These are phyloP conservation scores for Magnolia kwangsiensis DNA, from an alignment of 164 flowering plant species.

Conservation along the genomic window DNA sequence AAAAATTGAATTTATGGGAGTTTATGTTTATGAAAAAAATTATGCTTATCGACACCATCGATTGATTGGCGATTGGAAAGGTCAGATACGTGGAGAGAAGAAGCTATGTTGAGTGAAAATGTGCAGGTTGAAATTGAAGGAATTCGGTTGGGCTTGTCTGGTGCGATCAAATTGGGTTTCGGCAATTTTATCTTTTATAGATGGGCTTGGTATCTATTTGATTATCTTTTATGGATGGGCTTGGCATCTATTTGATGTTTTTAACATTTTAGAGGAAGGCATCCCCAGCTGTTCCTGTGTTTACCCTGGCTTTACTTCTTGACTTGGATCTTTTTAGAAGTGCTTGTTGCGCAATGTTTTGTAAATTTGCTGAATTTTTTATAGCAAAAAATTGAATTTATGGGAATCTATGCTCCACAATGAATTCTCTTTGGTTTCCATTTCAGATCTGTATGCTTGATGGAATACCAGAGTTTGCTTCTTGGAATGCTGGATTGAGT, in stretches of 20 bases:
- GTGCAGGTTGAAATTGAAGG: conserved; percentile 52
- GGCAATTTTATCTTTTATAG: conserved; percentile 95
- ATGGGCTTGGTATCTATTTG: conserved; percentile 89
- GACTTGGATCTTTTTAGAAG: conserved; percentile 70
- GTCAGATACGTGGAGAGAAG: conserved; percentile 20
- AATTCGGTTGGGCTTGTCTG: conserved; percentile 81
- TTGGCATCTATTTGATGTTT: conserved; percentile 80
- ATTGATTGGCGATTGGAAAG: conserved; percentile 34
- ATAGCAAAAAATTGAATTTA: conserved; percentile 15
- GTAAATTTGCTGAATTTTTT: conserved; percentile 54
- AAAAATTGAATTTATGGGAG: not conserved
- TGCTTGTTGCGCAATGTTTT: conserved; percentile 77
- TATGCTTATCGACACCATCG: conserved; percentile 22
- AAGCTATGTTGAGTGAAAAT: conserved; percentile 27
- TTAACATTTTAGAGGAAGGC: conserved; percentile 82
- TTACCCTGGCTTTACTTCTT: conserved; percentile 65
- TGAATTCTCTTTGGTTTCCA: not conserved
- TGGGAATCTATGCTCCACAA: not conserved
- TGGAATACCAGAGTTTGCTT: not conserved
- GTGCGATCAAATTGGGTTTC: conserved; percentile 83
- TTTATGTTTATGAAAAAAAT: not conserved
- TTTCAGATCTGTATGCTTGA: not conserved
- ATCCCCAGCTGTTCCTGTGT: conserved; percentile 94
- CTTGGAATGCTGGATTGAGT: no score
- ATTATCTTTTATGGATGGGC: conserved; percentile 91